These are phyloP conservation scores for Syzygium jambos DNA, from an alignment of 345 rosid genomes.

Conservation along the genomic window DNA sequence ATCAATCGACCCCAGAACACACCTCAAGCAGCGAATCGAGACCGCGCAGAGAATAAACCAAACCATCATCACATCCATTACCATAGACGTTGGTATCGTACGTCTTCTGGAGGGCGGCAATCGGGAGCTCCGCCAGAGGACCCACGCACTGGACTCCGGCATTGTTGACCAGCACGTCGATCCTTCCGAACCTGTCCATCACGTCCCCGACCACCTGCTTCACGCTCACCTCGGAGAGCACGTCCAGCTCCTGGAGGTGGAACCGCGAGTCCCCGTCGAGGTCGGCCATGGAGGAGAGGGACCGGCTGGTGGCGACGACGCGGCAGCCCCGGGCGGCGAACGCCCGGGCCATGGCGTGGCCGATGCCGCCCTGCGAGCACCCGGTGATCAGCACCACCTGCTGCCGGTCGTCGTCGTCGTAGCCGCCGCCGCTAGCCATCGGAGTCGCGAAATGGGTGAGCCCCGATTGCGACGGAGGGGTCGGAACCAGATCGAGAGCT, in stretches of 20 bases:
- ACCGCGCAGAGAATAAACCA: not conserved
- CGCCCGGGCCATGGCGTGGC: slow-evolving; percentile 74
- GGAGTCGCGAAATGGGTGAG: not conserved
- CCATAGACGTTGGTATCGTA: slow-evolving; percentile 77
- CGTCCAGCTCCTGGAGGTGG: slow-evolving; percentile 63
- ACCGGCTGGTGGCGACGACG: slow-evolving; percentile 73
- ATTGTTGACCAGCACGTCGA: slow-evolving; percentile 81
- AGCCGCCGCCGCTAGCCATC: not conserved
- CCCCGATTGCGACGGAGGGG: not conserved
- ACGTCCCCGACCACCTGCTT: slow-evolving; percentile 30
- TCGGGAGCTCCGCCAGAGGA: slow-evolving; percentile 73
- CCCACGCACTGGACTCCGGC: slow-evolving; percentile 86
- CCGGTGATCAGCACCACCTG: slow-evolving; percentile 79
- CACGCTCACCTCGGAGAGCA: slow-evolving; percentile 57
- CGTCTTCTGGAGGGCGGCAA: slow-evolving; percentile 45
- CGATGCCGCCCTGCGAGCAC: slow-evolving; percentile 78
- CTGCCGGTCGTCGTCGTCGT: not conserved
- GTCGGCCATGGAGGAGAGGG: slow-evolving; percentile 53
- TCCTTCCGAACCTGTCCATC: slow-evolving; percentile 46
- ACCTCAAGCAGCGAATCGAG: not conserved
- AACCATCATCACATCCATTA: not conserved
- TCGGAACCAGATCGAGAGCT: not conserved
- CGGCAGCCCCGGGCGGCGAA: slow-evolving; percentile 51
- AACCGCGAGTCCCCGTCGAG: slow-evolving; percentile 59
- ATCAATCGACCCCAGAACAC: not conserved